Conservation (phyloP, 805 yeast species). For the Candida insectorum region DNA sequence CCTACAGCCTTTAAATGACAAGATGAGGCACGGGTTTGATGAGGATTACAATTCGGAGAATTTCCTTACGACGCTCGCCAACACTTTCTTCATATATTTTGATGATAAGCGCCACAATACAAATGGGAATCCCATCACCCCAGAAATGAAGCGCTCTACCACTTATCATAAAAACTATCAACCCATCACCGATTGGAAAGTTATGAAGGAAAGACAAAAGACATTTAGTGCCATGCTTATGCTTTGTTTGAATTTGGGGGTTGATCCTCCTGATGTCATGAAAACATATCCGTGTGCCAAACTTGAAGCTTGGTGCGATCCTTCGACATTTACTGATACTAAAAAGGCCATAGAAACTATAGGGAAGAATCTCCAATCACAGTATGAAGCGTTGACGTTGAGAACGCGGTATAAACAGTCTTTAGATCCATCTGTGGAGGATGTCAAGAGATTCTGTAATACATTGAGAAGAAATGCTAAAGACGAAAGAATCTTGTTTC, state of each 20-base stretch:
- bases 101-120: slow-evolving; percentile 92
- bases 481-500: slow-evolving; percentile 89
- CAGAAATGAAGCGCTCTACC: slow-evolving; percentile 46
- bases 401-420: slow-evolving; percentile 88
- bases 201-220: slow-evolving; percentile 83
- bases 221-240: slow-evolving; percentile 93
- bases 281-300: slow-evolving; percentile 92
- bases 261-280: slow-evolving; percentile 94
- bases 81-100: slow-evolving; percentile 76
- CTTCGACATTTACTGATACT: slow-evolving; percentile 73
- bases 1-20: slow-evolving; percentile 48
- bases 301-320: slow-evolving; percentile 92
- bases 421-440: slow-evolving; percentile 94
- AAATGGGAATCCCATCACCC: slow-evolving; percentile 74
- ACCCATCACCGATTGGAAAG: slow-evolving; percentile 86
- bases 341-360: slow-evolving; percentile 89
- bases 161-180: slow-evolving; percentile 49
- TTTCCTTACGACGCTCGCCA: slow-evolving; percentile 53
- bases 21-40: slow-evolving; percentile 64
- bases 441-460: slow-evolving; percentile 85
- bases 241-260: slow-evolving; percentile 86
- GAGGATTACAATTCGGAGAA: slow-evolving; percentile 57
- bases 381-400: slow-evolving; percentile 84
- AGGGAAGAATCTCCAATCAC: slow-evolving; percentile 82
- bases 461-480: slow-evolving; percentile 86